Percentiles rank a stretch among this genome's conserved stretches.
These are phyloP conservation scores for Talaromyces sp. DNA, from an alignment of 2,329 filamentous ascomycete species.

Conservation along the genomic window DNA sequence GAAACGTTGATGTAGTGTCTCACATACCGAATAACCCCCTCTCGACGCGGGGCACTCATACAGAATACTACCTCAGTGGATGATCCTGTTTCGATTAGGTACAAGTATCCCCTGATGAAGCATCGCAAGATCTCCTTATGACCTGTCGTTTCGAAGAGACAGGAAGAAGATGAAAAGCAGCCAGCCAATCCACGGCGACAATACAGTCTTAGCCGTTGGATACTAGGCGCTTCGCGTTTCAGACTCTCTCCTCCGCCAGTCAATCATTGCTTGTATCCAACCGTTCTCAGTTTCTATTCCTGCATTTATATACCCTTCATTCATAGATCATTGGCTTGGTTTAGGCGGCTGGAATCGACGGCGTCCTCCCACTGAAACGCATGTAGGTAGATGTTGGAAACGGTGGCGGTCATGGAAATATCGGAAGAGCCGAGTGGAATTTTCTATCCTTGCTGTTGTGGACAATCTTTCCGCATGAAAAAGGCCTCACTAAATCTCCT, in stretches of 20 bases:
- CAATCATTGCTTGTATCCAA: neutral
- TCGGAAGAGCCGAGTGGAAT: neutral
- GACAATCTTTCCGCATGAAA: neutral
- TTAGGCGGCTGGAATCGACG: neutral
- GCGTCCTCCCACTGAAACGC: neutral
- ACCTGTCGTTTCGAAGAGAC: neutral
- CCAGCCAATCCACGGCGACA: neutral
- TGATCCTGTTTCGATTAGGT: neutral
- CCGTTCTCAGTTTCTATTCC: neutral
- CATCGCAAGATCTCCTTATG: neutral
- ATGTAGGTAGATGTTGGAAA: neutral
- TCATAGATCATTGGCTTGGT: neutral
- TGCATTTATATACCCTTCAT: neutral
- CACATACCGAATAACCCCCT: neutral
- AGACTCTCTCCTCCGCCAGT: neutral
- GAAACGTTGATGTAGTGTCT: neutral
- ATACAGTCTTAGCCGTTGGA: neutral
- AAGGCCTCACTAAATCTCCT: neutral
- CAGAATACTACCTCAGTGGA: neutral
- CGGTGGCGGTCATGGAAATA: neutral
- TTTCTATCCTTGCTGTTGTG: neutral
- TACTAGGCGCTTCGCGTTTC: conserved; percentile 1
- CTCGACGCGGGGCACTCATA: neutral
- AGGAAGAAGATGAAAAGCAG: neutral
- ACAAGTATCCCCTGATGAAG: neutral